phyloP scores from a whole-genome alignment of 192 early-diverging fungal species.

The Gamsiella multidivaricata region DNA sequence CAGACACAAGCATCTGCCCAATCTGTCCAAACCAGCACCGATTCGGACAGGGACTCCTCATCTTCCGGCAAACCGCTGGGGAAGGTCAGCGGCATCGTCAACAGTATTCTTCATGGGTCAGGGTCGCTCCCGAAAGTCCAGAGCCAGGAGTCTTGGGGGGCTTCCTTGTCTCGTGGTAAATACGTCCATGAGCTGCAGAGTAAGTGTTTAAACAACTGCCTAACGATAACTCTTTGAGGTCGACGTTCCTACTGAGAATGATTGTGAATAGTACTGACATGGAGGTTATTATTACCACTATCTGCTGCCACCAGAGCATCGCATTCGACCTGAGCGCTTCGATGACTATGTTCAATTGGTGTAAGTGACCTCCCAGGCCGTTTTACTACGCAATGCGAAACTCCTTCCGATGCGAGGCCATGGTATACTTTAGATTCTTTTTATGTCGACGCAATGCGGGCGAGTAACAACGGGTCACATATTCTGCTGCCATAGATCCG shows the following conservation, averaged over 20 bases:
- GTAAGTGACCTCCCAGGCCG: conserved; percentile 49
- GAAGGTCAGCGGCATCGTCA: conserved; percentile 52
- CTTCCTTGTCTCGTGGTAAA: conserved; percentile 63
- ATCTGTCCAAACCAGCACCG: neutral
- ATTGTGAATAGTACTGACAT: neutral
- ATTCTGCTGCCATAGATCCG: conserved; percentile 58
- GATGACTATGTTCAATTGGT: conserved; percentile 86
- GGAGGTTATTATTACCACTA: neutral
- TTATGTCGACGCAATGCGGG: no score
- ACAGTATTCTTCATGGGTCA: conserved; percentile 49
- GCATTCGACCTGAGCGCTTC: conserved; percentile 85
- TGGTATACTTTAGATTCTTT: no score
- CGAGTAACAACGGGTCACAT: no score
- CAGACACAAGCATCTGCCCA: conserved; percentile 3
- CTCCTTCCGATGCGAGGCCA: no score
- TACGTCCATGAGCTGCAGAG: conserved; percentile 91
- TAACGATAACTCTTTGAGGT: neutral
- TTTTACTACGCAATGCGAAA: no score
- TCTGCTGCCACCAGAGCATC: conserved; percentile 66
- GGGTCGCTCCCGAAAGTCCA: conserved; percentile 45
- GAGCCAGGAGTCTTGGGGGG: conserved; percentile 49
- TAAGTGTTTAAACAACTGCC: conserved; percentile 39
- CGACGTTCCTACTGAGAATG: neutral
- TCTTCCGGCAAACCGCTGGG: conserved; percentile 31
- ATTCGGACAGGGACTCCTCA: neutral